These are phyloP conservation scores for Vitis hybrid DNA, from an alignment of 177 flowering plant genomes.

Conservation along the genomic window DNA sequence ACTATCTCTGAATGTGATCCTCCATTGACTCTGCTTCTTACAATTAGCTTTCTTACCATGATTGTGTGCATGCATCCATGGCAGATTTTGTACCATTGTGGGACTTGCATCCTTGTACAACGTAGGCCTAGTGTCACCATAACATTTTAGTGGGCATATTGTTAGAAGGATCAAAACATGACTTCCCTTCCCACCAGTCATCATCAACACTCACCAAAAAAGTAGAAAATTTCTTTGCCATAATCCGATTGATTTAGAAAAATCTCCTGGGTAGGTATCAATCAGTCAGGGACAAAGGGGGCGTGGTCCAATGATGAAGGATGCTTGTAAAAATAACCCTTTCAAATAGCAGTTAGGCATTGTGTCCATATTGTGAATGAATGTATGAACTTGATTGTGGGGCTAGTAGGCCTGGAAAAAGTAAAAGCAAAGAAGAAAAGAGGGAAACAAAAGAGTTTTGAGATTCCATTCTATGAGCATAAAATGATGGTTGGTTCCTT, in stretches of 20 bases:
- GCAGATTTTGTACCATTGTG: neutral
- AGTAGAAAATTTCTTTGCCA: too few species aligned
- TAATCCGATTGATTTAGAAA: neutral
- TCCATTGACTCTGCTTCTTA: too few species aligned
- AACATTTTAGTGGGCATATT: neutral
- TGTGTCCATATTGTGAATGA: neutral
- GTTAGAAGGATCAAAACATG: neutral
- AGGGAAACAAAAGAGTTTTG: neutral
- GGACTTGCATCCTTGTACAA: neutral
- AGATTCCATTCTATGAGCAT: slow-evolving; percentile 18
- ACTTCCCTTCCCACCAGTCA: neutral
- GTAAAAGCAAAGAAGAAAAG: neutral
- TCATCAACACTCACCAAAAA: too few species aligned
- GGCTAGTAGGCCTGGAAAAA: neutral
- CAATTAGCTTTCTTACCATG: neutral
- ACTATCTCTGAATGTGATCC: too few species aligned
- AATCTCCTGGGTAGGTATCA: neutral
- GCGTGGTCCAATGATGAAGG: slow-evolving; percentile 1
- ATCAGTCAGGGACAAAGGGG: neutral
- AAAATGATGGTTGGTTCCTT: slow-evolving; percentile 14
- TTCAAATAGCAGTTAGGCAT: neutral
- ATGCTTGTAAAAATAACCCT: slow-evolving; percentile 1
- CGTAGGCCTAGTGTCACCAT: neutral
- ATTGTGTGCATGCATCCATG: neutral
- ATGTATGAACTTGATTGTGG: neutral